Conservation (phyloP, 305 asterid species). For the Rubia tinctorum region DNA sequence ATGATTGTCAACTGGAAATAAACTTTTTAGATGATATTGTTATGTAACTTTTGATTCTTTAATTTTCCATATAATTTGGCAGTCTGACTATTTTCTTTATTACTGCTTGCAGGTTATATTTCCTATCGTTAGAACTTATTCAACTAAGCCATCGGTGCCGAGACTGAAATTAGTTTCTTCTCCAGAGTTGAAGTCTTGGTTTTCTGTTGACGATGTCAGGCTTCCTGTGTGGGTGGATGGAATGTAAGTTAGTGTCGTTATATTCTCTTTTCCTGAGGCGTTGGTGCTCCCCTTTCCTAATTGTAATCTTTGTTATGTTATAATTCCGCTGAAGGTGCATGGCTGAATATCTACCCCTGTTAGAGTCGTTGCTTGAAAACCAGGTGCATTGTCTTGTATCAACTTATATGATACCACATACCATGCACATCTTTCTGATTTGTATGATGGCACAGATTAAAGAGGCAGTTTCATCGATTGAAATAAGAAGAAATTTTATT, state of each 20-base stretch:
- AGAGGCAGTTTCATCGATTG: slow-evolving; percentile 71
- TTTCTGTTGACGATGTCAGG: slow-evolving; percentile 81
- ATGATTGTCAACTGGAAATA: neutral
- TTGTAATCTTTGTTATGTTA: neutral
- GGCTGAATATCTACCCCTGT: slow-evolving; percentile 83
- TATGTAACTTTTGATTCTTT: neutral
- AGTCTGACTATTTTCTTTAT: neutral
- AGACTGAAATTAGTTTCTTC: slow-evolving; percentile 79
- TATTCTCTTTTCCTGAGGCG: slow-evolving; percentile 1
- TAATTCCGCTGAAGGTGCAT: slow-evolving; percentile 60
- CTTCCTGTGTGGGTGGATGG: slow-evolving; percentile 96
- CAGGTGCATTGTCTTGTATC: slow-evolving; percentile 45
- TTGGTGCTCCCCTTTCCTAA: neutral
- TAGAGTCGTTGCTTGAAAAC: slow-evolving; percentile 68
- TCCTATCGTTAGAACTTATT: slow-evolving; percentile 72
- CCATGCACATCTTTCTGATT: slow-evolving; percentile 7
- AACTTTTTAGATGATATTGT: neutral
- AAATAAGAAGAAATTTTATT: slow-evolving; percentile 70
- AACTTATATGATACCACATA: neutral
- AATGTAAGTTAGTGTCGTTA: slow-evolving; percentile 52
- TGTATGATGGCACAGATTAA: slow-evolving; percentile 45
- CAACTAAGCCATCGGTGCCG: slow-evolving; percentile 58
- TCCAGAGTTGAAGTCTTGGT: slow-evolving; percentile 69
- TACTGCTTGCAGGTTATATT: slow-evolving; percentile 56
- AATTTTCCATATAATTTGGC: neutral